Percentiles rank a stretch among this genome's conserved stretches.
Conservation (phyloP, 2,329 filamentous ascomycete genomes). For the Bipolaris bicolor region DNA sequence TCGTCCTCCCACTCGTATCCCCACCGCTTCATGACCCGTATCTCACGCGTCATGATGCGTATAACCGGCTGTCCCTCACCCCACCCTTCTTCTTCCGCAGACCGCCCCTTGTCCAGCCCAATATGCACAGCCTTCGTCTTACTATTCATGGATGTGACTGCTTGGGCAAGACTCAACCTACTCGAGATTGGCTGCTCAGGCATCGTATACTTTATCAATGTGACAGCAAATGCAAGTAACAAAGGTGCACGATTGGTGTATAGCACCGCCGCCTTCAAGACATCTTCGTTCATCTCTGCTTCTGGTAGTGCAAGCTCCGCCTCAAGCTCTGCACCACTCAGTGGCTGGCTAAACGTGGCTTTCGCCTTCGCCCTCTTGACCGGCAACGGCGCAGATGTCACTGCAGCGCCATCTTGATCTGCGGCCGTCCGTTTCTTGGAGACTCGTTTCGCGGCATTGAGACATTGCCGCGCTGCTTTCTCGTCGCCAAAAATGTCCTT, state of each 20-base stretch:
- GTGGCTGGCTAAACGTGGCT: constrained; percentile 36
- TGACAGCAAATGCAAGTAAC: constrained; percentile 79
- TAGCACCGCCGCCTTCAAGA: constrained; percentile 64
- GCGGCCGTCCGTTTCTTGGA: constrained; percentile 60
- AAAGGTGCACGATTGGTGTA: constrained; percentile 82
- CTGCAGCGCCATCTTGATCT: constrained; percentile 31
- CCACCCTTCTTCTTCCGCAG: constrained; percentile 73
- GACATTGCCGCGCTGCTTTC: constrained; percentile 62
- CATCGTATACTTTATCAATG: constrained; percentile 78
- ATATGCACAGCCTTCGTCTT: constrained; percentile 76
- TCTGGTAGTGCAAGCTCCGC: constrained; percentile 65
- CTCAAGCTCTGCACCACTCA: constrained; percentile 65
- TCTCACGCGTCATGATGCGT: constrained; percentile 73
- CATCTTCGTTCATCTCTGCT: constrained; percentile 62
- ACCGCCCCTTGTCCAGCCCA: constrained; percentile 70
- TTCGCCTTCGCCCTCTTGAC: constrained; percentile 48
- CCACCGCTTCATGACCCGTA: constrained; percentile 77
- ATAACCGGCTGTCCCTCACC: constrained; percentile 77
- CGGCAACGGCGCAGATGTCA: constrained; percentile 4
- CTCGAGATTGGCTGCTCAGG: constrained; percentile 86
- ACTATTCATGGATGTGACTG: constrained; percentile 81
- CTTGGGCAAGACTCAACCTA: constrained; percentile 80
- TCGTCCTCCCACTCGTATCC: constrained; percentile 62
- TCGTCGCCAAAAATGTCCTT: constrained; percentile 57
- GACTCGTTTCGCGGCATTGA: constrained; percentile 62